phyloP scores from a whole-genome alignment of 1,284 basidiomycete genomes.

The Chondrostereum purpureum region DNA sequence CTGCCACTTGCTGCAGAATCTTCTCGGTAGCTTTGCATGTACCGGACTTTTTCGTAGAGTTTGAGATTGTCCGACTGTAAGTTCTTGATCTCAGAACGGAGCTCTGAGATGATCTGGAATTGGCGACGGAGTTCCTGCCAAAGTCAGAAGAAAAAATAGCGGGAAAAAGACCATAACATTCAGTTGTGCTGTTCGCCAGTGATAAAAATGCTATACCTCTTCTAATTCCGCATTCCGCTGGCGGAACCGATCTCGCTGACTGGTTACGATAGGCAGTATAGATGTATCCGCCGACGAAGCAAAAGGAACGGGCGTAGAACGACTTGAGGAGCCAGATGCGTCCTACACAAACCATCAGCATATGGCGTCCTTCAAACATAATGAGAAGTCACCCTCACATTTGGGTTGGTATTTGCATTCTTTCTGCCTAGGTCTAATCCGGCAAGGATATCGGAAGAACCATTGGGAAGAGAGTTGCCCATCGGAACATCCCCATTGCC shows the following conservation, averaged over 20 bases:
- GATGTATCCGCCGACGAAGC: constrained; percentile 77
- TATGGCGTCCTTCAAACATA: not conserved
- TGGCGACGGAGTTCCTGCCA: constrained; percentile 87
- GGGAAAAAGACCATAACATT: constrained; percentile 6
- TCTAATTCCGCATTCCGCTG: constrained; percentile 95
- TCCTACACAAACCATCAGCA: constrained; percentile 27
- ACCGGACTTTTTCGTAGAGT: constrained; percentile 93
- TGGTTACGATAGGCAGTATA: constrained; percentile 93
- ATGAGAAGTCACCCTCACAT: constrained; percentile 18
- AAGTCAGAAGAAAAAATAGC: not conserved
- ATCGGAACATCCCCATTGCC: constrained; percentile 36
- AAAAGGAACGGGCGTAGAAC: constrained; percentile 62
- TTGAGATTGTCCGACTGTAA: constrained; percentile 92
- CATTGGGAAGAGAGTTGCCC: constrained; percentile 22
- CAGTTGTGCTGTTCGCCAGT: constrained; percentile 1
- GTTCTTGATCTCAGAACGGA: constrained; percentile 82
- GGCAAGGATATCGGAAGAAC: constrained; percentile 51
- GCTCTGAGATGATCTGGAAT: constrained; percentile 87
- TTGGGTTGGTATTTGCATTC: too few relatives aligned
- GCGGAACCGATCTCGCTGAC: constrained; percentile 92
- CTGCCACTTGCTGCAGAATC: constrained; percentile 39
- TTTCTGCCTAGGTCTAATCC: constrained; percentile 69
- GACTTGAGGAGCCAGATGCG: constrained; percentile 28
- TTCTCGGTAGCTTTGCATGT: constrained; percentile 90
- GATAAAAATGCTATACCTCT: constrained; percentile 50